phyloP scores from a whole-genome alignment of 306 rosid species.

The Quercus agrifolia region DNA sequence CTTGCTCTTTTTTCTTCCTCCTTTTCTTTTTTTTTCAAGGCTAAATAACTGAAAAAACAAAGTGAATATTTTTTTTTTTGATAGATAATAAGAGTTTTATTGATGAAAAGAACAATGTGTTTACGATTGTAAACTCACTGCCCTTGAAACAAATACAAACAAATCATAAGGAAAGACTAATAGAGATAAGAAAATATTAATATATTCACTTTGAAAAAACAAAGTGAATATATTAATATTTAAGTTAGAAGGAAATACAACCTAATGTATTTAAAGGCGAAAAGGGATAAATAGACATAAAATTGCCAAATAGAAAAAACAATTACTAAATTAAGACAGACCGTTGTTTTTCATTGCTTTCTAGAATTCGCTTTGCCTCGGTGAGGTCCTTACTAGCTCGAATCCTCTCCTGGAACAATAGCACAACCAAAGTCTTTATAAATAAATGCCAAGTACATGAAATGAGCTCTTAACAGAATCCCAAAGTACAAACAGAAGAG shows the following conservation, averaged over 20 bases:
- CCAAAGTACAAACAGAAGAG: not conserved
- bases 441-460: not conserved
- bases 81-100: too few species aligned
- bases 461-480: not conserved
- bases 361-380: constrained; percentile 49
- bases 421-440: constrained; percentile 2
- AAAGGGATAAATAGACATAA: not conserved
- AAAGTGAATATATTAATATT: not conserved
- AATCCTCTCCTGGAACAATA: constrained; percentile 63
- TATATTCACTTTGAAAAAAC: too few species aligned
- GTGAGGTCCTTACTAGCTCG: constrained; percentile 53
- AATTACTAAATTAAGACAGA: constrained; percentile 20
- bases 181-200: too few species aligned
- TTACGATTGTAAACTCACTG: too few species aligned
- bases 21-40: constrained; percentile 55
- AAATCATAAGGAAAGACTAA: too few species aligned
- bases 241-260: not conserved
- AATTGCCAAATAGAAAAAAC: not conserved
- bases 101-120: too few species aligned
- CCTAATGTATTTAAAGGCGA: not conserved
- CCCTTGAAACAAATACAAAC: too few species aligned
- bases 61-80: too few species aligned
- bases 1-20: constrained; percentile 78
- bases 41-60: constrained; percentile 37
- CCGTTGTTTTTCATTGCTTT: constrained; percentile 76